A percentile compares a stretch with the other conserved stretches of the same genome.
Conservation (phyloP, 352 stramenopile species). For the Plasmopara halstedii region DNA sequence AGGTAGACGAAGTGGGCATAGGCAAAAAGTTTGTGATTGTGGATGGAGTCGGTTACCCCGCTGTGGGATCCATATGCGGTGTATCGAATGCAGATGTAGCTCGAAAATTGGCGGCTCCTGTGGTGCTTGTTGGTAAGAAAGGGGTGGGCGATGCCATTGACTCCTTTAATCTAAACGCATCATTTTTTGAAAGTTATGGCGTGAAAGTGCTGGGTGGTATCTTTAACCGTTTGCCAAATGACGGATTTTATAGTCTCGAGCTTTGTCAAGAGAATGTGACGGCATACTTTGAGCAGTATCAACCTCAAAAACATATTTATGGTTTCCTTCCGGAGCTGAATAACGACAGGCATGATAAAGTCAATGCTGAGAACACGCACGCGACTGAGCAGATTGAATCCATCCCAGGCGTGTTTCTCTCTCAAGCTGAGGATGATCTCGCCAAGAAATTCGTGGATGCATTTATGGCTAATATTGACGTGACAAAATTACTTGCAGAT, state of each 20-base stretch:
- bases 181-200: constrained; percentile 88
- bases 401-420: constrained; percentile 22
- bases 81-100: constrained; percentile 75
- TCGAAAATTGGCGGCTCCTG: constrained; percentile 51
- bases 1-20: constrained; percentile 83
- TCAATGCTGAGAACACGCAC: constrained; percentile 13
- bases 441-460: constrained; percentile 33
- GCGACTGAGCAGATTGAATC: constrained; percentile 9
- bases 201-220: constrained; percentile 93
- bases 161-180: constrained; percentile 96
- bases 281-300: constrained; percentile 87
- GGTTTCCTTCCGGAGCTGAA: constrained; percentile 77
- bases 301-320: constrained; percentile 60
- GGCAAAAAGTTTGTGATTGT: constrained; percentile 92
- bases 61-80: constrained; percentile 74
- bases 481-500: constrained; percentile 30
- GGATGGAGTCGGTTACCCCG: constrained; percentile 96
- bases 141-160: constrained; percentile 97
- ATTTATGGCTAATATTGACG: constrained; percentile 28
- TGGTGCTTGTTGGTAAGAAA: constrained; percentile 92
- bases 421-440: constrained; percentile 14
- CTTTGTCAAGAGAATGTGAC: constrained; percentile 86
- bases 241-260: constrained; percentile 94
- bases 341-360: constrained; percentile 14
- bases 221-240: constrained; percentile 91